phyloP scores from a whole-genome alignment of 805 yeast species.

The Lachancea fermentati region DNA sequence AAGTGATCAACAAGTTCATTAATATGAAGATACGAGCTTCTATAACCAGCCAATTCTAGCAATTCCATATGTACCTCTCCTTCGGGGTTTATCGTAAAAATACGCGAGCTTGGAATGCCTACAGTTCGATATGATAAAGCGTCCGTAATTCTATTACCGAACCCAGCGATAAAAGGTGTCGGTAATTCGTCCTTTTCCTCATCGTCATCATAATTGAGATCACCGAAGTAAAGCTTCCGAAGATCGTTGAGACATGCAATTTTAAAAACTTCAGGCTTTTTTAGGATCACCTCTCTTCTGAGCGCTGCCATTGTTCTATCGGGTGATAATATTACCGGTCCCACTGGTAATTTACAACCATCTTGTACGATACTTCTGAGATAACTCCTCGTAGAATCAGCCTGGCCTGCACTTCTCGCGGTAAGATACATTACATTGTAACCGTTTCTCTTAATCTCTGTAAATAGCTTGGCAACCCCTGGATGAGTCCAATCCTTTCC shows the following conservation, averaged over 20 bases:
- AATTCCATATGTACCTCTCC: conserved; percentile 98
- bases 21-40: conserved; percentile 79
- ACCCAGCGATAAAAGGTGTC: conserved; percentile 94
- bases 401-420: conserved; percentile 92
- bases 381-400: conserved; percentile 85
- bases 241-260: conserved; percentile 94
- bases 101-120: conserved; percentile 87
- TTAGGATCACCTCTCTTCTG: conserved; percentile 82
- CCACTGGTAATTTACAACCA: conserved; percentile 67
- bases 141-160: conserved; percentile 94
- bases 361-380: conserved; percentile 72
- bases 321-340: conserved; percentile 93
- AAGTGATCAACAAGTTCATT: conserved; percentile 95
- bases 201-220: conserved; percentile 7
- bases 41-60: conserved; percentile 88
- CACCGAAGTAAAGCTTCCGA: conserved; percentile 51
- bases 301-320: conserved; percentile 96
- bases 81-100: conserved; percentile 91
- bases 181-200: conserved; percentile 37
- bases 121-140: conserved; percentile 92
- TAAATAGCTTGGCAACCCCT: conserved; percentile 88
- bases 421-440: conserved; percentile 91
- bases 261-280: conserved; percentile 97
- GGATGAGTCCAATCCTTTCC: conserved; percentile 98
- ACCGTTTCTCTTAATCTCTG: conserved; percentile 83